These are phyloP conservation scores for Triticum dicoccoides DNA, from an alignment of 176 grass and related monocot species.

Conservation along the genomic window DNA sequence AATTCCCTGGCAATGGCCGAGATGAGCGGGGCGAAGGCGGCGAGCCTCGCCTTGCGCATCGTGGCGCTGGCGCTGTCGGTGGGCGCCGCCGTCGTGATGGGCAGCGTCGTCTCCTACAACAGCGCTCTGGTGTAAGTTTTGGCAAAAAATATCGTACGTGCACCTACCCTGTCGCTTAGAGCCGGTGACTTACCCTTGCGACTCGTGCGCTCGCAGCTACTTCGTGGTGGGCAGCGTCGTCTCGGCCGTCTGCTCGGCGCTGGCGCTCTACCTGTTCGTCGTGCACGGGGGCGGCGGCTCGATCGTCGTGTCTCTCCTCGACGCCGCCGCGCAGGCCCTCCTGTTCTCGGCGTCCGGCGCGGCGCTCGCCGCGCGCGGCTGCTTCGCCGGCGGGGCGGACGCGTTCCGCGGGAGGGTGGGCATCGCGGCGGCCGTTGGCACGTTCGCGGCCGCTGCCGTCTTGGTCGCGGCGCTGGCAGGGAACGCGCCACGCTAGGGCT, in stretches of 20 bases:
- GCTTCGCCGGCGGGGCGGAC: background rate
- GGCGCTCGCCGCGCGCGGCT: background rate
- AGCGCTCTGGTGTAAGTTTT: conserved; percentile 30
- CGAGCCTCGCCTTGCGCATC: conserved; percentile 30
- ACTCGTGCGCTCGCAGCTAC: conserved; percentile 19
- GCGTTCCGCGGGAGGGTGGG: background rate
- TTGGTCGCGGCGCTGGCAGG: background rate
- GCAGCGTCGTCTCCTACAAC: conserved; percentile 22
- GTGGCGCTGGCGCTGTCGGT: conserved; percentile 7
- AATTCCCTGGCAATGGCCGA: background rate
- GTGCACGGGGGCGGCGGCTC: background rate
- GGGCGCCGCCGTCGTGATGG: conserved; percentile 44
- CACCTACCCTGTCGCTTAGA: background rate
- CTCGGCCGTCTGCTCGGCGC: conserved; percentile 26
- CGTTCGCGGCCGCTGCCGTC: background rate
- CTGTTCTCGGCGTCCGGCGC: conserved; percentile 31
- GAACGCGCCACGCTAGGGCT: background rate
- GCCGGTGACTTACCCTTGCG: background rate
- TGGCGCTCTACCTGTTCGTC: conserved; percentile 27
- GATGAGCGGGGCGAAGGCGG: background rate
- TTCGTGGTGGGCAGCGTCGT: conserved; percentile 24
- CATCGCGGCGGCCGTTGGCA: background rate
- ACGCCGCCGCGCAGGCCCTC: conserved; percentile 19
- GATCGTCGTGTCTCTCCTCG: conserved; percentile 5
- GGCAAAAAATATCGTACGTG: background rate